Base-by-base conservation (phyloP, 2,329 filamentous ascomycete genomes). In the Tolypocladium paradoxum region DNA sequence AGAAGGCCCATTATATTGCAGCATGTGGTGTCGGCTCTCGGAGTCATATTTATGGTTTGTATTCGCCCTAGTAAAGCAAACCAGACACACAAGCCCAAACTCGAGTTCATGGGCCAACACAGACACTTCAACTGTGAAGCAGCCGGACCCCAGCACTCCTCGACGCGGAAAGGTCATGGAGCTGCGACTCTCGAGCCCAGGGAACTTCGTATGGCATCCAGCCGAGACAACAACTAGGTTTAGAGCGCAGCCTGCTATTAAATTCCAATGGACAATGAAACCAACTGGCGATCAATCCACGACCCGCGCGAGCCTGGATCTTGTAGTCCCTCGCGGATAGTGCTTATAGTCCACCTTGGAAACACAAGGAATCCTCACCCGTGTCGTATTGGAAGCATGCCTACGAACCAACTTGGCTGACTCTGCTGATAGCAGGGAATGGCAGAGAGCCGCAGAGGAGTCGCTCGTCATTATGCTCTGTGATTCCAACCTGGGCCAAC, bases 401-500 rank as follows among this genome's bases (percentile, higher is more conserved):
- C n/a, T 22, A 9, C 6, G 6, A 4, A 22, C n/a, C 9, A 38
- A 20, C 8, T 14, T 14, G 37, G 37, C 20, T 22, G 9, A 14
- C 20, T 16, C 20, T 40, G 11, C 1, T 14, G 7, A 6, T 40
- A 6, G 22, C 11, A 16, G 20, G 36, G 11, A 27, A n/a, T n/a
- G n/a, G n/a, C n/a, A n/a, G n/a, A n/a, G n/a, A n/a, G n/a, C n/a
- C n/a, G n/a, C n/a, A n/a, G n/a, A n/a, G n/a, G n/a, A n/a, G 79
- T 68, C 65, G 1, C 65, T 75, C 0, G 74, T 75, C 14, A 81
- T 78, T 0, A 60, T 79, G 57, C 65, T 74, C 18, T 71, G 74
- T 55, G 77, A 80, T 54, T 69, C 71, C 0, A 71, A 61, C 20
- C 55, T 59, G 8, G 63, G 76, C 0, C 56, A 70, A 7, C 20